Conservation (phyloP, 139 green algal species). For the Edaphochlamys debaryana region DNA sequence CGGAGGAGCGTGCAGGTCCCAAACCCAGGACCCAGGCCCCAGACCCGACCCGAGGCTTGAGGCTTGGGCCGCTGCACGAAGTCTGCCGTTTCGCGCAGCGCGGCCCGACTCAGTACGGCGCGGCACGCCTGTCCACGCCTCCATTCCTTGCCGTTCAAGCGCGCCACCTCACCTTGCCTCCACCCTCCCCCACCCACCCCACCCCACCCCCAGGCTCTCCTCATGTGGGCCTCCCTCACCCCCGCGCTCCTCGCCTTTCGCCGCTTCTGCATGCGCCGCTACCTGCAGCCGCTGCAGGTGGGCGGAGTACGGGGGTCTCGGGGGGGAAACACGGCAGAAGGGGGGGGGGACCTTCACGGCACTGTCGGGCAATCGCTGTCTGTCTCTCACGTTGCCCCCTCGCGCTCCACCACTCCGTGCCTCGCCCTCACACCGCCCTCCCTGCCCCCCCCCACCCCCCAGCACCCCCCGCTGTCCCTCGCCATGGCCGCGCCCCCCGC, state of each 20-base stretch:
- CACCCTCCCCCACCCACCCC: background rate
- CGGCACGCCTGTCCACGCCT: no score
- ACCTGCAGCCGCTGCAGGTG: conserved; percentile 35
- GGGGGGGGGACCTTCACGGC: conserved; percentile 1
- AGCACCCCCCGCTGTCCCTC: conserved; percentile 32
- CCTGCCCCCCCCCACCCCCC: background rate
- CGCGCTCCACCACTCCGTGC: no score
- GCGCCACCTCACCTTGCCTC: no score
- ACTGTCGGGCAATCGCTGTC: no score
- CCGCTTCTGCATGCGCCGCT: background rate
- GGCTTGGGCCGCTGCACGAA: no score
- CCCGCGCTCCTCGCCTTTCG: conserved; percentile 22
- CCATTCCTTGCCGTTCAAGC: no score
- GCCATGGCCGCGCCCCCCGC: conserved; percentile 27
- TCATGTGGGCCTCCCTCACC: conserved; percentile 14
- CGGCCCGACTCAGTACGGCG: no score
- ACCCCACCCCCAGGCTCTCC: background rate
- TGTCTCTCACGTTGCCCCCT: background rate
- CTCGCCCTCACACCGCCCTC: no score
- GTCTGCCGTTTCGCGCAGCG: no score
- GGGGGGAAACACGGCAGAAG: background rate
- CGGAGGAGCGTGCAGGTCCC: no score
- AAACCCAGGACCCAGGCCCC: no score
- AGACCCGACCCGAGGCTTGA: no score
- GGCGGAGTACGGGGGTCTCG: background rate